Base-by-base conservation (phyloP, 352 stramenopile species). In the Phytopythium helicoides region DNA sequence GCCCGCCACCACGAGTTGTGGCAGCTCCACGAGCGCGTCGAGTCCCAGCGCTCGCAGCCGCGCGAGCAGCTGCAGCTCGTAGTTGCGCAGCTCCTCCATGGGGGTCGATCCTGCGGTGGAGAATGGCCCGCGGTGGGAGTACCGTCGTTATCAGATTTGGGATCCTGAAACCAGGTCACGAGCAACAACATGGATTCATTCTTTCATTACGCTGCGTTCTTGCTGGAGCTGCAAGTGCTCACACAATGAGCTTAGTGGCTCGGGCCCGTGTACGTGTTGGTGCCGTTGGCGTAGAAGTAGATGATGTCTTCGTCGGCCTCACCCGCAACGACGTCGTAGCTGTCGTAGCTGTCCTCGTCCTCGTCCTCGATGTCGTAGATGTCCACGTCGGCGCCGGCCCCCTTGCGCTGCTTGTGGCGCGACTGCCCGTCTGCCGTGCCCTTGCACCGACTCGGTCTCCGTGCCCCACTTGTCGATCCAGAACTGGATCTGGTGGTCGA, bases 1-100 rank as follows among this genome's bases (percentile, higher is more conserved):
- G 18, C 89, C 87, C 75, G 95, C 88, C 25, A 97, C 90, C 19
- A 74, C 83, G 56, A 97, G 96, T 66, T 94, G 90, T 18, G 88
- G 90, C 9, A 97, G 58, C 54, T 90, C 70, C 26, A 97, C 66
- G 63, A 88, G 92, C 58, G 86, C 51, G 25, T 66, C 72, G 7
- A 87, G 64, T 7, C 76, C 73, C 25, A 87, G 66, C 22, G 74
- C 64, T 9, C 73, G 73, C 48, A 89, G 62, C 12, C 67, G 58
- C 35, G 84, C 79, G 12, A 87, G 49, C 0, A 85, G 55, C 28
- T 61, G 56, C 1, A 62, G 60, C 52, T 76, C 55, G 18, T 62
- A 16, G 26, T n/a, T 8, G 26, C 12, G n/a, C 18, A 38, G 28
- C 42, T 35, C 1, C 25, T 11, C 23, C 23, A 48, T 25, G 23